Base-by-base conservation (phyloP, 768 basidiomycete genomes). In the Mycena floridula region DNA sequence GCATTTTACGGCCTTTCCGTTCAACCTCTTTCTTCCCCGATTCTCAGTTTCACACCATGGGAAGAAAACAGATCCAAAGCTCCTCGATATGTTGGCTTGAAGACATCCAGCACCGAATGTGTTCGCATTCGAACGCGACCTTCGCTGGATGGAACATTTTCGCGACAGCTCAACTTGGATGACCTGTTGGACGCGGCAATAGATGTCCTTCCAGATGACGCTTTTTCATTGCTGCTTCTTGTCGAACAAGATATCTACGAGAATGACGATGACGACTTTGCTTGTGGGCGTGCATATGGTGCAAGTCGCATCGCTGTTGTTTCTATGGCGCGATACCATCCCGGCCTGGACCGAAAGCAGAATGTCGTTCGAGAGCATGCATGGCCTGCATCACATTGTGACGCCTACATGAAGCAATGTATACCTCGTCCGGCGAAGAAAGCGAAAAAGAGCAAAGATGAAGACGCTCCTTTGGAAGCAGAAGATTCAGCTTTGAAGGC, bases 261-360 rank as follows among this genome's bases (percentile, higher is more conserved):
- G 42, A 54, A 55, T 42, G 57, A 61, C 2, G 61, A 68, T 7
- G 64, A 68, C 43, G 57, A 54, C 16, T 68, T 68, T 48, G 59
- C 60, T 4, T 66, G 65, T 45, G 66, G 65, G n/a, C 61, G 66
- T 23, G 66, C 66, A 6, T 68, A 68, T 46, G 66, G 66, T 7
- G 66, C 61, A 3, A 63, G 62, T 44, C 60, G 66, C 7, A 61
- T 68, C n/a, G 64, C 66, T 7, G 63, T 68, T 36, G 54, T 68
- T 25, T 65, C 64, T 4, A 62, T 58, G 4, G 62, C 66, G 2
- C 52, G 66, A 16, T 68, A 68, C 43, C 50, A 63, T 43, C 66
- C 66, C n/a, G 35, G 25, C 11, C 44, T 68, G 22, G 66, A 68
- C 42, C 25, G 18, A n/a, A 47, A 37, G 24, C 57, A 61, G 41